Evolutionary conservation across 352 stramenopile species (phyloP).

Genomic region (Chrysophaeum taylorii): DNA sequence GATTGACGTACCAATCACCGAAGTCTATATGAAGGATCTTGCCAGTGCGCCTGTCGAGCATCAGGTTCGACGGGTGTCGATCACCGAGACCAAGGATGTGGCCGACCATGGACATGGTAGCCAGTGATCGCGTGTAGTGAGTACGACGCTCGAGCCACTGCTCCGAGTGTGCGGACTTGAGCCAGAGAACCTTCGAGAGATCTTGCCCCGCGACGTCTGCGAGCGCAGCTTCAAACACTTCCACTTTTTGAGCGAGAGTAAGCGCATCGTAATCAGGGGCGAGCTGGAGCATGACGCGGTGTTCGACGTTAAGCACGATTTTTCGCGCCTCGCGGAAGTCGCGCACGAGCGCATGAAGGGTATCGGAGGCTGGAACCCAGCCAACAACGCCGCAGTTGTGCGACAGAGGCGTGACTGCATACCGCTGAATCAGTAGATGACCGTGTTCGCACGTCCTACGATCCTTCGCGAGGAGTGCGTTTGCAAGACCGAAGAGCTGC

Average conservation of each 20-base stretch:
- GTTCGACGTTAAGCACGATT: conserved; percentile 82
- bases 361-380: conserved; percentile 96
- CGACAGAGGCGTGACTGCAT: conserved; percentile 92
- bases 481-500: conserved; percentile 98
- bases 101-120: conserved; percentile 98
- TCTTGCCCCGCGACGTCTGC: conserved; percentile 87
- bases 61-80: conserved; percentile 97
- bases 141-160: conserved; percentile 94
- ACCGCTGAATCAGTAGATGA: conserved; percentile 92
- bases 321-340: conserved; percentile 76
- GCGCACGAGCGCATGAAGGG: conserved; percentile 90
- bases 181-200: conserved; percentile 96
- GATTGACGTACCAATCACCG: conserved; percentile 58
- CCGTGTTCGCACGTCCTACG: conserved; percentile 77
- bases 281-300: conserved; percentile 90
- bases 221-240: conserved; percentile 86
- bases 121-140: conserved; percentile 89
- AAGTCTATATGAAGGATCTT: conserved; percentile 96
- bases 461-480: conserved; percentile 92
- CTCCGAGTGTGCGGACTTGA: conserved; percentile 94
- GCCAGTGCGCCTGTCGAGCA: conserved; percentile 94
- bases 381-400: conserved; percentile 94
- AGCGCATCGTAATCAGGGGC: conserved; percentile 90
- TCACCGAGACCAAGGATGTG: conserved; percentile 99
- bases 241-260: conserved; percentile 93